Conservation (phyloP, 148 eudicot species). For the Linanthus parryae region DNA sequence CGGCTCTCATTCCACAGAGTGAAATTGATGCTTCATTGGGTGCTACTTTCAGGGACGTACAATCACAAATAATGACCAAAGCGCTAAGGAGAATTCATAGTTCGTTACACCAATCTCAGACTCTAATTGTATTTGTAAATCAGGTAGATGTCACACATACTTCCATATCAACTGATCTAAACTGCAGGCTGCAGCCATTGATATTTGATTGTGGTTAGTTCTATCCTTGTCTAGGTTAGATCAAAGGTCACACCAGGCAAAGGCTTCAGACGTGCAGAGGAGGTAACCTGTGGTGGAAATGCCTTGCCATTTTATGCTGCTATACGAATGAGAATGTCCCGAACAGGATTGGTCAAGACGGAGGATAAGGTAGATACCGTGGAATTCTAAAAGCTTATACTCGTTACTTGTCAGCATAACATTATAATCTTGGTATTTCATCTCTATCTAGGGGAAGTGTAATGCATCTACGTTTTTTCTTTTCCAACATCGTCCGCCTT, state of each 20-base stretch:
- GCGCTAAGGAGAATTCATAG: slow-evolving; percentile 81
- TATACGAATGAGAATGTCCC: slow-evolving; percentile 61
- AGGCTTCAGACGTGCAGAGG: slow-evolving; percentile 43
- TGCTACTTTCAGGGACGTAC: slow-evolving; percentile 18
- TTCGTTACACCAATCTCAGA: slow-evolving; percentile 66
- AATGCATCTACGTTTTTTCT: no score
- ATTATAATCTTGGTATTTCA: no score
- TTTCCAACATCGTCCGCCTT: no score
- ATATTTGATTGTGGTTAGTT: not conserved
- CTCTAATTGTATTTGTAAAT: slow-evolving; percentile 81
- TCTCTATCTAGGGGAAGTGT: no score
- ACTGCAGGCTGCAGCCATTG: not conserved
- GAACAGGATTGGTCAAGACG: slow-evolving; percentile 51
- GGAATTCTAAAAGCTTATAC: no score
- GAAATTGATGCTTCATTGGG: slow-evolving; percentile 57
- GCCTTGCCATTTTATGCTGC: slow-evolving; percentile 90
- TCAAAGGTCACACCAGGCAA: slow-evolving; percentile 31
- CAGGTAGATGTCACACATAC: slow-evolving; percentile 43
- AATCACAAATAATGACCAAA: slow-evolving; percentile 66
- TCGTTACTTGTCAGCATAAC: no score
- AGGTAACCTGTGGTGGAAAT: slow-evolving; percentile 90
- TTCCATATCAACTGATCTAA: not conserved
- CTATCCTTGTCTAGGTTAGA: slow-evolving; percentile 53
- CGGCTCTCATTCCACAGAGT: slow-evolving; percentile 86
- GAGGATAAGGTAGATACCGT: slow-evolving; percentile 67